Evolutionary conservation across 768 basidiomycete genomes (phyloP), one percentile per base, ranked within the genome.

Genomic region (Psilocybe sp.): DNA sequence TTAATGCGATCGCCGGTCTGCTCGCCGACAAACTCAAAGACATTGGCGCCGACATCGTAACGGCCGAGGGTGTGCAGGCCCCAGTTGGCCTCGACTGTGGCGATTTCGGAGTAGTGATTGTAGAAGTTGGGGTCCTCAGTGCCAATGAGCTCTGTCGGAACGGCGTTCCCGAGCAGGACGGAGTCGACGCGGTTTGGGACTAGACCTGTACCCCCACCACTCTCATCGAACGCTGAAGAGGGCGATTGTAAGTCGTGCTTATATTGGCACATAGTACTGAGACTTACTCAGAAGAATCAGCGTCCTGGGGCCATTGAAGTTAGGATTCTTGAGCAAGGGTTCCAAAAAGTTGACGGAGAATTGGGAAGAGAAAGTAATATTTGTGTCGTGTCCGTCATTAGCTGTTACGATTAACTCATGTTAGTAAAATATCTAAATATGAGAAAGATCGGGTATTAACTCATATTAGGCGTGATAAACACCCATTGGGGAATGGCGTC

Each of bases 351-450:
- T 78, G 18, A 59, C 53, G 20, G 81, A 55, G 77, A 78, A 86
- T 6, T 58, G 51, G 9, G 65, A 64, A 3, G 71, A 65, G 53
- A 76, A 82, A 48, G 69, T 74, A 52, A 81, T 62, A 18, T 69
- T 72, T 4, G 84, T 84, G 61, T 86, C 82, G 51, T 84, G 84
- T 1, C 67, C 82, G 54, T 84, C 83, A 57, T 85, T 75, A 43
- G 72, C 67, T 70, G 39, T 36, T 39, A 32, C 45, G 14, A 10
- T 5, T 31, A n/a, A 43, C 20, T 5, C 36, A 16, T 28, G 20
- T 51, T n/a, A 19, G 19, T n/a, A 40, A 36, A 11, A 14, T 10
- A 28, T 2, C 23, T 0, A 6, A 43, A 16, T 10, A 44, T 58
- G 35, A 3, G 41, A 38, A 40, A 41, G 7, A 19, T 51, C 32